Percentiles rank a stretch among this genome's conserved stretches.
These are phyloP conservation scores for Skeletonema marinoi DNA, from an alignment of 108 stramenopile species.

Conservation along the genomic window DNA sequence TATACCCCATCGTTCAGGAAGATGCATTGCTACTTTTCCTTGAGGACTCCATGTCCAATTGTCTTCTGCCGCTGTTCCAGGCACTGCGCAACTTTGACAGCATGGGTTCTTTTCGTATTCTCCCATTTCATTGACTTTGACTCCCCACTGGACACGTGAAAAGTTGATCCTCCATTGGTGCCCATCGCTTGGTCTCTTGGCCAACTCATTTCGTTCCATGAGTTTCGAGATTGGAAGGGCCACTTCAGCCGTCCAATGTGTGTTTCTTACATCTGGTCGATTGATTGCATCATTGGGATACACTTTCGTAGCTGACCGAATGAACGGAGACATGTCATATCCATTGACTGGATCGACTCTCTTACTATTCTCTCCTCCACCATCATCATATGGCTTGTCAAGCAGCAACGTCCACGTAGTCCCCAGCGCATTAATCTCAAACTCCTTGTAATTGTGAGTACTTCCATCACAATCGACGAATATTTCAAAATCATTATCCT, in stretches of 20 bases:
- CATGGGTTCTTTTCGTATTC: conserved; percentile 39
- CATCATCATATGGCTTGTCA: conserved; percentile 85
- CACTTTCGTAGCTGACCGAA: conserved; percentile 34
- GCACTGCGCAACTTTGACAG: conserved; percentile 38
- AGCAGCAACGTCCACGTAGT: conserved; percentile 88
- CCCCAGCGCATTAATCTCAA: conserved; percentile 87
- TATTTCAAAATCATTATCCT: conserved; percentile 83
- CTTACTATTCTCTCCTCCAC: conserved; percentile 76
- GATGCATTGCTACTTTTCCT: conserved; percentile 43
- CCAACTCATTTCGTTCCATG: conserved; percentile 23
- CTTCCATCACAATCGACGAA: conserved; percentile 79
- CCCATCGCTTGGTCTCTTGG: conserved; percentile 30
- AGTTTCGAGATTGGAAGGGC: conserved; percentile 45
- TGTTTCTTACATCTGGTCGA: conserved; percentile 29
- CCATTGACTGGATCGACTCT: conserved; percentile 69
- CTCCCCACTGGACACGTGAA: conserved; percentile 51
- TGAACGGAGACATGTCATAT: conserved; percentile 67
- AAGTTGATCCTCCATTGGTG: conserved; percentile 49
- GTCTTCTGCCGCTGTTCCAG: conserved; percentile 36
- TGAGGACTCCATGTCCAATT: conserved; percentile 49
- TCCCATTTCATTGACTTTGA: conserved; percentile 22
- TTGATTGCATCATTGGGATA: conserved; percentile 39
- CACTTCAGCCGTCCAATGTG: conserved; percentile 47
- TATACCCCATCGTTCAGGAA: conserved; percentile 46
- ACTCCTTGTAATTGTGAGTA: conserved; percentile 86